Evolutionary conservation across 2,329 filamentous ascomycete species (phyloP), one percentile per base, ranked within the genome.

Genomic region (Cladophialophora chaetospira): DNA sequence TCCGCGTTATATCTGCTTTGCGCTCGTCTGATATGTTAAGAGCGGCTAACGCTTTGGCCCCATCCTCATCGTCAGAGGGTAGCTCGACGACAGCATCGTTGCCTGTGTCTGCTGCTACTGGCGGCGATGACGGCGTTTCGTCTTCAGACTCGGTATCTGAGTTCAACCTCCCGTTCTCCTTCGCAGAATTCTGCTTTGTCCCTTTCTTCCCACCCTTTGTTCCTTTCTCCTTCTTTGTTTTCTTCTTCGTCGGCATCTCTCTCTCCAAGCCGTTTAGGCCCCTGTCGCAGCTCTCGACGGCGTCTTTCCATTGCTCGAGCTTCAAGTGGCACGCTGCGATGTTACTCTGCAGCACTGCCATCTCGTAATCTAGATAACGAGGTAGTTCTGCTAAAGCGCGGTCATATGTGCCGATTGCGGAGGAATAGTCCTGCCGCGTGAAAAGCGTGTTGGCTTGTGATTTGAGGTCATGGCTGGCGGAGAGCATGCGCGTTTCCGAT

Each of bases 311-410:
- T 60, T 93, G 87, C 59, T 86, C 80, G 2, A 95, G 78, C 70
- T 95, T 95, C 53, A 97, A 72, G 66, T 96, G 85, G 69, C 91
- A 96, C 8, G 92, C 93, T 1, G 93, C 83, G 63, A 97, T 87
- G 75, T 97, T 97, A 70, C 88, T 91, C 57, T 87, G 85, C 4
- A 97, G 79, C 8, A 97, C 89, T 23, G 92, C 91, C 61, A 93
- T 80, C 65, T 96, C 91, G 74, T 90, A 96, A 70, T 93, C 86
- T 23, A 96, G 82, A 70, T 96, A 95, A 63, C 84, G 86, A 1
- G 93, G 93, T 67, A 90, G 92, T 5, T 86, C 82, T 10, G 84
- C 80, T 2, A 95, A 79, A 19, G 94, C 92, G 63, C 88, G 84
- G 67, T 91, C 87, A 74, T 97, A 97, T 59, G 83, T 87, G 64